Base-by-base conservation (phyloP, 2,329 filamentous ascomycete species). In the Lasiodiplodia citricola region DNA sequence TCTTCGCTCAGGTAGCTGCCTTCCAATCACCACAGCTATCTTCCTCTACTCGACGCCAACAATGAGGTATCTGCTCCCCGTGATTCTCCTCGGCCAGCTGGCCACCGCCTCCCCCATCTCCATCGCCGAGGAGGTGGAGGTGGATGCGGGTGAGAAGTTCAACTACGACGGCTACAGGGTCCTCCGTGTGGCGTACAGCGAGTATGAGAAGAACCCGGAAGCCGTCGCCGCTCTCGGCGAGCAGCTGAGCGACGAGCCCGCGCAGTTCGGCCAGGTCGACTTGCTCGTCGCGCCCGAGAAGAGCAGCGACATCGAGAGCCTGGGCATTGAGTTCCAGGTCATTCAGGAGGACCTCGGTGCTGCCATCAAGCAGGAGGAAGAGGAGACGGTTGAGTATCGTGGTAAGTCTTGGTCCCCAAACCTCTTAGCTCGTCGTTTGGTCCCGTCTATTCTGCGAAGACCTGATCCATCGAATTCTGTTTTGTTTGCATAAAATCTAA, bases 151-250 rank as follows among this genome's bases (percentile, higher is more conserved):
- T 8, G 60, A 52, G 44, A 51, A 64, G 47, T 35, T 79, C 64
- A 76, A 79, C 68, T 80, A 80, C 70, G 74, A 71, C 70, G 77
- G 77, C 69, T 79, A 77, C 74, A 79, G 78, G 71, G 74, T 78
- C 16, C 67, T 80, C 18, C 77, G 78, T 50, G 66, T 80, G 37
- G 76, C 76, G 51, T 76, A 77, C 13, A 75, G 74, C 41, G 69
- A 75, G n/a, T 71, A 73, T 55, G 70, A 68, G 37, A 69, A 70
- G 18, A 71, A 73, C 37, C 69, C 77, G 16, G 74, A 77, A 66
- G 71, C 70, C 23, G 69, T 80, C 47, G 75, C 78, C 66, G 69
- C 74, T 58, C 70, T 80, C 28, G 75, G 75, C 14, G 73, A 76
- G 21, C 76, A 79, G 67, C 62, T 79, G 10, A 70, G 78, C 64